Percentiles rank a stretch among this genome's conserved stretches.
Conservation (phyloP, 306 rosid genomes). For the Nissolia schottii region DNA sequence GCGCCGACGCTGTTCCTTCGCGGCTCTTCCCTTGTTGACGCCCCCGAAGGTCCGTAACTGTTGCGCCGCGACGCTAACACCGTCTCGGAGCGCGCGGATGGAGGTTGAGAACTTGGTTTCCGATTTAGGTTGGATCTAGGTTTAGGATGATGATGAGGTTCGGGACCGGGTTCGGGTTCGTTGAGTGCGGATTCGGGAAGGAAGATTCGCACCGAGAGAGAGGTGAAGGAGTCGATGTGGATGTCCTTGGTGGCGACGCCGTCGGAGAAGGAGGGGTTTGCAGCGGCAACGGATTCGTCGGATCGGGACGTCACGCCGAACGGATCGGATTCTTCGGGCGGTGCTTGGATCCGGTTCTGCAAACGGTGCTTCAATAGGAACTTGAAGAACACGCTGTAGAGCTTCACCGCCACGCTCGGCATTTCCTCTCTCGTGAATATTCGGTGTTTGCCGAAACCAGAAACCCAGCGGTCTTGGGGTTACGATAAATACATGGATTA, state of each 20-base stretch:
- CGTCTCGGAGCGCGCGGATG: slow-evolving; percentile 12
- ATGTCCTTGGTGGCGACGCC: slow-evolving; percentile 95
- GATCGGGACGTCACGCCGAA: slow-evolving; percentile 88
- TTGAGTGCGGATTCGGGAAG: slow-evolving; percentile 85
- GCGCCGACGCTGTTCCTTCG: slow-evolving; percentile 51
- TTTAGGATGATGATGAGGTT: slow-evolving; percentile 20
- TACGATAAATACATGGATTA: slow-evolving; percentile 18
- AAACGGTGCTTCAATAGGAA: slow-evolving; percentile 89
- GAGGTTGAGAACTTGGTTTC: slow-evolving; percentile 25
- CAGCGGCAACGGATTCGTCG: slow-evolving; percentile 65
- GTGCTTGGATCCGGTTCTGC: slow-evolving; percentile 76
- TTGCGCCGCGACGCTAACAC: slow-evolving; percentile 37
- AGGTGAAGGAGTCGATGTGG: slow-evolving; percentile 76
- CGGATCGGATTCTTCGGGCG: slow-evolving; percentile 45
- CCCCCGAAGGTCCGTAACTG: slow-evolving; percentile 40
- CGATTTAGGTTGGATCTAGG: slow-evolving; percentile 18
- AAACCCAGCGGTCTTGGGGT: background rate
- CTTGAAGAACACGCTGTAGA: slow-evolving; percentile 96
- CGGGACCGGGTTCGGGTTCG: slow-evolving; percentile 52
- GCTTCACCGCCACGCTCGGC: slow-evolving; percentile 95
- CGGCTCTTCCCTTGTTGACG: slow-evolving; percentile 21
- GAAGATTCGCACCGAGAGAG: slow-evolving; percentile 78
- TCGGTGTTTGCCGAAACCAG: slow-evolving; percentile 16
- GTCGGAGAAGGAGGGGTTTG: slow-evolving; percentile 72
- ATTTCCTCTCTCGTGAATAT: slow-evolving; percentile 36